Evolutionary conservation across 78 protist genomes (phyloP), one percentile per base, ranked within the genome.

Genomic region (Anaeramoeba flamelloides): DNA sequence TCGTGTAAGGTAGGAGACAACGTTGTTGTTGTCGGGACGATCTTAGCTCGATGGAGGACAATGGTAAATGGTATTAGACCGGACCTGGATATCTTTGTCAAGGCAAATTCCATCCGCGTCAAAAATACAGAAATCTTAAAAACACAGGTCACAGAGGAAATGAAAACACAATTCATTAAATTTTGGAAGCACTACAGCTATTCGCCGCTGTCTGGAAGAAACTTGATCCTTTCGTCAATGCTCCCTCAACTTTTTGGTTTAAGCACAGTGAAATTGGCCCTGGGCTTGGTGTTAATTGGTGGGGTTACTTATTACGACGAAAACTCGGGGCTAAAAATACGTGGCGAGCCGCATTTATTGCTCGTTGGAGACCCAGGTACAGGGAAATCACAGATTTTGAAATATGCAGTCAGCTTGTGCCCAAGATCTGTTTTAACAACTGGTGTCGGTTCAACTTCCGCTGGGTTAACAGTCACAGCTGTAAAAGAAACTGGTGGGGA

Each of bases 281-380:
- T 93, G 76, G 1, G 79, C 38, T 64, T 96, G 79, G 79, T 83
- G 0, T 31, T 95, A 8, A 39, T 93, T n/a, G 98, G 98, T 36
- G 99, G 98, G 30, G 93, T 90, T n/a, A 79, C 1, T 12, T 36
- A 33, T 34, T 78, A 31, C 39, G 76, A 4, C 2, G 65, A 37
- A 81, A 0, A 38, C 31, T 26, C 26, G 26, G 91, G 90, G 2
- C 74, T 41, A 38, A 81, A 81, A 0, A 39, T 89, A 1, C 86
- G 99, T 33, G 99, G 98, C 1, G 92, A 92, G 53, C 85, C 90
- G 0, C 99, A 96, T 77, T 1, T 96, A 74, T 85, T 96, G 64
- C 82, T 96, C 0, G 94, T 96, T 2, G 99, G 99, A 3, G 99
- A 96, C 39, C 98, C 99, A 0, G 98, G 94, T 2, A 88, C 89